phyloP scores from a whole-genome alignment of 2,329 filamentous ascomycete genomes.

The Alternaria brassicicola region DNA sequence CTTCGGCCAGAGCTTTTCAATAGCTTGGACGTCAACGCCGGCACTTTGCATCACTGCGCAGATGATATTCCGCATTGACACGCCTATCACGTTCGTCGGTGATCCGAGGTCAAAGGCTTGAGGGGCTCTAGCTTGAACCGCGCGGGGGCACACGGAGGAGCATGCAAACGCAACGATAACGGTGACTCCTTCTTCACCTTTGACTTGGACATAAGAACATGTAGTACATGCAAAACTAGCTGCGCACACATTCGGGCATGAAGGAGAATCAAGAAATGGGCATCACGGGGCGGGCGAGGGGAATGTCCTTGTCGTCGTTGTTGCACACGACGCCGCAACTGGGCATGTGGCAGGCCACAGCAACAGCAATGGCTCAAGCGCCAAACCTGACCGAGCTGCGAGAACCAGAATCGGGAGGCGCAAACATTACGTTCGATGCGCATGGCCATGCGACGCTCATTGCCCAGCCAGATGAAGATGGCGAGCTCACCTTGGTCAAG shows the following conservation, averaged over 20 bases:
- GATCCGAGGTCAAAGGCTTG: not conserved
- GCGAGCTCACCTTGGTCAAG: constrained; percentile 10
- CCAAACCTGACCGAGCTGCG: constrained; percentile 51
- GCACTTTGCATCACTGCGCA: not conserved
- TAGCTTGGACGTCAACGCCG: not conserved
- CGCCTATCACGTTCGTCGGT: not conserved
- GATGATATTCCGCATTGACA: not conserved
- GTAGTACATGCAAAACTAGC: not conserved
- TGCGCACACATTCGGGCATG: constrained; percentile 5
- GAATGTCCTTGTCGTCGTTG: constrained; percentile 37
- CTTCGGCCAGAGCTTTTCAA: not conserved
- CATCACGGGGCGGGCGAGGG: constrained; percentile 26
- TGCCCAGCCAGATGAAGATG: constrained; percentile 20
- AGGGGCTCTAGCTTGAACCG: not conserved
- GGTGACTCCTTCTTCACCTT: not conserved
- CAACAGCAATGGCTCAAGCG: constrained; percentile 47
- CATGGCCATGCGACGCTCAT: constrained; percentile 22
- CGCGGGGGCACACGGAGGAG: not conserved
- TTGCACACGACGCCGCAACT: constrained; percentile 45
- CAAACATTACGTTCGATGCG: constrained; percentile 29
- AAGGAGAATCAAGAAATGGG: constrained; percentile 12
- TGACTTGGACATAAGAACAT: not conserved
- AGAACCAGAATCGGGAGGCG: constrained; percentile 17
- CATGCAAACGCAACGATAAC: not conserved
- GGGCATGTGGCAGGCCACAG: constrained; percentile 53